Evolutionary conservation across 192 early-diverging fungal species (phyloP).

Genomic region (Haplosporangium gracile): DNA sequence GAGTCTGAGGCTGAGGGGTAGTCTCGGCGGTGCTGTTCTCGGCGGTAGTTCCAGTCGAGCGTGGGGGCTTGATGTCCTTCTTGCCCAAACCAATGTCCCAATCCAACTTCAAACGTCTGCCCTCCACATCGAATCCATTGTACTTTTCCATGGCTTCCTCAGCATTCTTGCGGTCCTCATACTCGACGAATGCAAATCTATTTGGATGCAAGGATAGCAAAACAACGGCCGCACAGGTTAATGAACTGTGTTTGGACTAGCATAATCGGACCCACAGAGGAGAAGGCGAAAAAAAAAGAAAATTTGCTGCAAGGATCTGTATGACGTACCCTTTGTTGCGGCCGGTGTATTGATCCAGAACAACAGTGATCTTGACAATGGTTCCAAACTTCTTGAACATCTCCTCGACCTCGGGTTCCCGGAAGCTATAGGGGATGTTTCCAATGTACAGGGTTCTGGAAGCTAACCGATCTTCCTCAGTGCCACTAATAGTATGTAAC

Average conservation of each 20-base stretch:
- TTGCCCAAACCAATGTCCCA: slow-evolving; percentile 63
- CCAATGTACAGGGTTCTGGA: slow-evolving; percentile 79
- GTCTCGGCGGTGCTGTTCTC: slow-evolving; percentile 30
- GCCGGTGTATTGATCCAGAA: slow-evolving; percentile 77
- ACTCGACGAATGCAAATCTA: slow-evolving; percentile 85
- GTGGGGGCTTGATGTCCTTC: slow-evolving; percentile 54
- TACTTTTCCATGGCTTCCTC: slow-evolving; percentile 75
- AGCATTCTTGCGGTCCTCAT: slow-evolving; percentile 75
- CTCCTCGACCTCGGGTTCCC: slow-evolving; percentile 76
- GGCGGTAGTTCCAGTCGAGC: slow-evolving; percentile 17
- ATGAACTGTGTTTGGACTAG: background rate
- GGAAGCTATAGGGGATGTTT: slow-evolving; percentile 81
- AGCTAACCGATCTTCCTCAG: slow-evolving; percentile 72
- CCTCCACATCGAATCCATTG: slow-evolving; percentile 70
- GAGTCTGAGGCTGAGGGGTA: slow-evolving; percentile 37
- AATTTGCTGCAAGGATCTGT: background rate
- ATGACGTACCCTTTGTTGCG: slow-evolving; percentile 83
- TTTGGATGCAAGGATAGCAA: background rate
- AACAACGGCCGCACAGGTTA: background rate
- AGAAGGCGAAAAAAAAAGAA: background rate
- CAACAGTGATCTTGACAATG: slow-evolving; percentile 75
- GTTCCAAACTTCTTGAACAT: slow-evolving; percentile 85
- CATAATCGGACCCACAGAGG: background rate
- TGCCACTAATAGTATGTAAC: slow-evolving; percentile 61
- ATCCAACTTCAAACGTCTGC: slow-evolving; percentile 67